These are phyloP conservation scores for Agrocybe pediades DNA, from an alignment of 768 basidiomycete species.

Conservation along the genomic window DNA sequence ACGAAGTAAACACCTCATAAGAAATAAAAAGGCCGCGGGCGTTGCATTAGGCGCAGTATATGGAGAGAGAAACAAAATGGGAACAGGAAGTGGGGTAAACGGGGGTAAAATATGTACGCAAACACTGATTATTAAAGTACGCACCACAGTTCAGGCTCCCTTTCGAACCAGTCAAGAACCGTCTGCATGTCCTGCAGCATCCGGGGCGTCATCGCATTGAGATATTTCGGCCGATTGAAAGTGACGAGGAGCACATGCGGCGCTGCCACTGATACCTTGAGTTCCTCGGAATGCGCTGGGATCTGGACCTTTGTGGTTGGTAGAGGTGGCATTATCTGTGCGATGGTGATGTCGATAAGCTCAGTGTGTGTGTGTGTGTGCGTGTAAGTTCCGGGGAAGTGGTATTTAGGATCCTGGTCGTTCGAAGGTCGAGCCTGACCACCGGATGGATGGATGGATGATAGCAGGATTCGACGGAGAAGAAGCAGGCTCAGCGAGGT, in stretches of 20 bases:
- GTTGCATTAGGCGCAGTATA: no score
- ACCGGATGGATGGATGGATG: no score
- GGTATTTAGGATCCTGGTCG: no score
- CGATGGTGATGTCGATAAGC: no score
- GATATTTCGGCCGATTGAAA: conserved; percentile 64
- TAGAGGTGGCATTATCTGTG: not conserved
- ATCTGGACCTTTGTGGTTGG: no score
- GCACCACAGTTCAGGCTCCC: conserved; percentile 72
- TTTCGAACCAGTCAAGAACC: conserved; percentile 73
- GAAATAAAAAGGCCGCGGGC: no score
- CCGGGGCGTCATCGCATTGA: conserved; percentile 73
- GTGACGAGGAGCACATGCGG: conserved; percentile 40
- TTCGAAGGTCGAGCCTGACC: no score
- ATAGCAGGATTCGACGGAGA: no score
- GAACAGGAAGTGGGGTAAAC: conserved; percentile 6
- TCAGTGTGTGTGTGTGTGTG: conserved; percentile 2
- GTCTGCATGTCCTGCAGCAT: conserved; percentile 54
- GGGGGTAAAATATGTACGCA: not conserved
- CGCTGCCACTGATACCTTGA: conserved; percentile 35
- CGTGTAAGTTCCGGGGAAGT: not conserved
- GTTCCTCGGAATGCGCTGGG: conserved; percentile 35
- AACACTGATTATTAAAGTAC: conserved; percentile 18
- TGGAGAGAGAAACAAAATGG: no score
- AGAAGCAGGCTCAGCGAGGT: no score
- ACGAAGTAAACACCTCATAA: no score